Base-by-base conservation (phyloP, 352 stramenopile species). In the Phytophthora cactorum region DNA sequence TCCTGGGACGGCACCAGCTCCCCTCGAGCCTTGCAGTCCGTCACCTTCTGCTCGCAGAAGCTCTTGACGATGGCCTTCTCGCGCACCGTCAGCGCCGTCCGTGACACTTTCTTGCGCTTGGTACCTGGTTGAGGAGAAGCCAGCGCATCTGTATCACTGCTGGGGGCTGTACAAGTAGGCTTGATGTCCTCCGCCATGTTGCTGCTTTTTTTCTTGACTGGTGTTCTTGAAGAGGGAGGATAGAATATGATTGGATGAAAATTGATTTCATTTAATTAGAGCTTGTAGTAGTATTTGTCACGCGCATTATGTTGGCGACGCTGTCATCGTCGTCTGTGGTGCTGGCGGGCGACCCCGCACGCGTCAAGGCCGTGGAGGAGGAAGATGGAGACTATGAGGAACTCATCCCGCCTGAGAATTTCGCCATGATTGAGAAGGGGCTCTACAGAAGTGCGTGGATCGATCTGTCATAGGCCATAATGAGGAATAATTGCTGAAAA, bases 321-420 rank as follows among this genome's bases (percentile, higher is more conserved):
- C 38, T 72, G 17, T 56, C 46, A 32, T 54, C 66, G 60, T 66
- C 66, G 14, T 59, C 68, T 3, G n/a, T 70, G 31, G 57, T 62
- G 56, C 44, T 71, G 36, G 53, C 54, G 34, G 66, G 32, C 9
- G 70, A 74, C 31, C 52, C 54, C 22, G 52, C 49, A 22, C 69
- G 52, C 7, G 59, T 75, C 22, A 71, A 78, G n/a, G 75, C 84
- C 14, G 78, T 81, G 9, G 85, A 91, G 12, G 85, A 91, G 14
- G 84, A 88, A 43, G 82, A 92, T 54, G 63, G 68, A 5, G 88
- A 95, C 53, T 92, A 91, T 45, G 84, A 92, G 57, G 86, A 92
- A 75, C 82, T 94, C 52, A 95, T 95, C 60, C 84, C 88, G 52
- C 89, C 89, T 6, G 86, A 95, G 58, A 96, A 96, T 65, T 96